Evolutionary conservation across 1,139 yeast species (phyloP).

Genomic region (Pichia sp.): DNA sequence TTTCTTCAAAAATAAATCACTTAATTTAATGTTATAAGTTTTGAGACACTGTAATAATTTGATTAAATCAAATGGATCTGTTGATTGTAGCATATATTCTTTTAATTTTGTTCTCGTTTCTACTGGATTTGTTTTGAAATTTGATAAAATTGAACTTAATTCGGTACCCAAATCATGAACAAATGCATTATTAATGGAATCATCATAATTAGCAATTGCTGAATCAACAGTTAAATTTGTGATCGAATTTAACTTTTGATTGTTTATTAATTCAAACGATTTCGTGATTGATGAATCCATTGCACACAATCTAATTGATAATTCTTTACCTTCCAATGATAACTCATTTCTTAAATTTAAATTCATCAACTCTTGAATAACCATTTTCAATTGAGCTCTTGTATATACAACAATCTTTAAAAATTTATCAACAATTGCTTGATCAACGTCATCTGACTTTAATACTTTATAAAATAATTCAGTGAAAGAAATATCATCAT

Average conservation of each 20-base stretch:
- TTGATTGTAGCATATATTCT: slow-evolving; percentile 41
- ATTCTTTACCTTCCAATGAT: slow-evolving; percentile 62
- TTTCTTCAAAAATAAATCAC: slow-evolving; percentile 42
- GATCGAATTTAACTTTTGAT: slow-evolving; percentile 1
- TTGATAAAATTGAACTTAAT: neutral
- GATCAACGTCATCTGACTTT: slow-evolving; percentile 20
- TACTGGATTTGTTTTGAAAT: slow-evolving; percentile 9
- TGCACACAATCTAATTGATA: slow-evolving; percentile 56
- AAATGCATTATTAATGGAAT: neutral
- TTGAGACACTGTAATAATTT: slow-evolving; percentile 45
- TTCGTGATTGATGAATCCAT: slow-evolving; percentile 60
- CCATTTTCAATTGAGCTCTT: slow-evolving; percentile 42
- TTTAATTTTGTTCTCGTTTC: slow-evolving; percentile 49
- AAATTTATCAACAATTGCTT: slow-evolving; percentile 35
- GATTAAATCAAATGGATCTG: slow-evolving; percentile 49
- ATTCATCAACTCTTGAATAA: slow-evolving; percentile 52
- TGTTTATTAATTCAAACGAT: slow-evolving; percentile 41
- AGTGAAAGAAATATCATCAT: slow-evolving; percentile 28
- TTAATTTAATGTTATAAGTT: slow-evolving; percentile 45
- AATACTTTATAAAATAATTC: slow-evolving; percentile 32
- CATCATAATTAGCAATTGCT: neutral
- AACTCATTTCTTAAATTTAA: slow-evolving; percentile 49
- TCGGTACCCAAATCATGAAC: neutral
- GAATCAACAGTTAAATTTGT: neutral
- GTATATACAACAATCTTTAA: slow-evolving; percentile 39